Evolutionary conservation across 139 green algal genomes (phyloP), one percentile per base, ranked within the genome.

Genomic region (Desmodesmus armatus): DNA sequence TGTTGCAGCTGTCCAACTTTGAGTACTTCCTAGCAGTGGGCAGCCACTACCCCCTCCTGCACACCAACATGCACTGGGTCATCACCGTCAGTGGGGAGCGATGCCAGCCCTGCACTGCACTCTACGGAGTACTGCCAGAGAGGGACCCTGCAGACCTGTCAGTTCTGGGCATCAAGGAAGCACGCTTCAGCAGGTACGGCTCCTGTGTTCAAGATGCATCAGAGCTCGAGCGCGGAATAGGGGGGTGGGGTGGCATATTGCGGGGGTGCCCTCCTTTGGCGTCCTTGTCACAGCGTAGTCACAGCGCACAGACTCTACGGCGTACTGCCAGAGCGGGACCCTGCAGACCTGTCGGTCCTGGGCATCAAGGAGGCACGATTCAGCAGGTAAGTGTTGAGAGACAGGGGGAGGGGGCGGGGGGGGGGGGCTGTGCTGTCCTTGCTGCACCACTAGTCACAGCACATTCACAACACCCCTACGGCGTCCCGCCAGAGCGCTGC

Each of bases 1-100:
- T 60, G 25, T 43, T 63, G 40, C 77, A 85, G 86, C 35, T 55
- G 15, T 51, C 87, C 13, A 95, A 96, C 76, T 82, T 93, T 40
- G 89, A 95, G 39, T 95, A 93, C 71, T 96, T 96, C 78, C 84
- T 95, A 5, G 82, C 89, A 2, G 73, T 89, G 1, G 92, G 90
- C 74, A 94, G 60, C 73, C 44, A 83, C 40, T 63, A 82, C 39
- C 74, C 87, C 0, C 60, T 78, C 4, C 39, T 44, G 27, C 55
- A 51, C 51, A 43, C 0, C 3, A 33, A 72, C 21, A 63, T 91
- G 33, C 69, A 80, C 43, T 91, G 80, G 80, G 84, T 86, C 11
- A 66, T 95, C 19, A 81, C 92, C 4, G 72, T 95, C 55, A 92
- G 81, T 11, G 91, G 92, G 5, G 88, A 91, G 3, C 53, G 80